Conservation (phyloP, 306 rosid species). For the Corylus americana region DNA sequence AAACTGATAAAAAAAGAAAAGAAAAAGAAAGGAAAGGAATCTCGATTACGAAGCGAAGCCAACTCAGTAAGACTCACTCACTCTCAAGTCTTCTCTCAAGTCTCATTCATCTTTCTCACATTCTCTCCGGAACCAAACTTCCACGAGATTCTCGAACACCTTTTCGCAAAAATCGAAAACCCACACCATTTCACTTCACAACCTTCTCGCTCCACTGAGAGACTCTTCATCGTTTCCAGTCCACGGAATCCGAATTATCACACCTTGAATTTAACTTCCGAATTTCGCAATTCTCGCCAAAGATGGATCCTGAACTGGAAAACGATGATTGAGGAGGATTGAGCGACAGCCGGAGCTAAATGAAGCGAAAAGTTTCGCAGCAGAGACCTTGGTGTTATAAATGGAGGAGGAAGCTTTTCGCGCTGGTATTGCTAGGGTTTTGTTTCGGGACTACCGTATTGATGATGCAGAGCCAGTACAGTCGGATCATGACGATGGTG, state of each 20-base stretch:
- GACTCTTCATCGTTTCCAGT: constrained; percentile 7
- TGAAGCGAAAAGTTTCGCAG: constrained; percentile 80
- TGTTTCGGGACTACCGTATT: constrained; percentile 69
- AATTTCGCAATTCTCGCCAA: constrained; percentile 15
- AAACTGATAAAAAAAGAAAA: constrained; percentile 4
- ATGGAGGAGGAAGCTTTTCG: constrained; percentile 77
- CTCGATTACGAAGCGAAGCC: constrained; percentile 21
- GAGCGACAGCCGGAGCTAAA: constrained; percentile 24
- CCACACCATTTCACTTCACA: constrained; percentile 6
- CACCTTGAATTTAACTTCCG: not conserved
- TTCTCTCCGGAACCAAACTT: constrained; percentile 19
- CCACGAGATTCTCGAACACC: constrained; percentile 36
- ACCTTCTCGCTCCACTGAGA: constrained; percentile 30
- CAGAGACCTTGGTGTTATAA: constrained; percentile 49
- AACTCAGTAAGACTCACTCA: not conserved
- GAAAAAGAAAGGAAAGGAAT: not conserved
- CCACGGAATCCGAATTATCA: constrained; percentile 8
- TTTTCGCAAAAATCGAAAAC: not conserved
- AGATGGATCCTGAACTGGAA: constrained; percentile 41
- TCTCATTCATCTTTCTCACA: constrained; percentile 23
- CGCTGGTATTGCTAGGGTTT: constrained; percentile 48
- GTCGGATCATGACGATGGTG: constrained; percentile 55
- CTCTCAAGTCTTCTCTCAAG: constrained; percentile 22
- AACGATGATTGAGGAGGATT: not conserved
- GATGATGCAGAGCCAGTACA: constrained; percentile 65